Percentiles rank a stretch among this genome's conserved stretches.
These are phyloP conservation scores for Santalum album DNA, from an alignment of 164 flowering plant genomes.

Conservation along the genomic window DNA sequence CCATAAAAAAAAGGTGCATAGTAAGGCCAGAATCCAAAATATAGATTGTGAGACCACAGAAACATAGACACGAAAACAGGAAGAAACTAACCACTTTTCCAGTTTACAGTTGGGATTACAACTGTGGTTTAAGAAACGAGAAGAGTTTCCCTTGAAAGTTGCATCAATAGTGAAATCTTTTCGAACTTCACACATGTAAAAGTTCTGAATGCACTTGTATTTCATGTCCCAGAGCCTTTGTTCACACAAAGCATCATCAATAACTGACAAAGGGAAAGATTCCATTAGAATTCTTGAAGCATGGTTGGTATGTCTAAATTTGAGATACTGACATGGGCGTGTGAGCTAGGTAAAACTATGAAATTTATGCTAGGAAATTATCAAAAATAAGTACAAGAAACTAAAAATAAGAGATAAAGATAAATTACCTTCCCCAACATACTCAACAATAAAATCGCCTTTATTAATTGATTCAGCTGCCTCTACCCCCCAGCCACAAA, in stretches of 20 bases:
- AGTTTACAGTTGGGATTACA: conserved; percentile 86
- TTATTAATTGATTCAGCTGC: conserved; percentile 69
- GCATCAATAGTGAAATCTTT: conserved; percentile 93
- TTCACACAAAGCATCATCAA: conserved; percentile 79
- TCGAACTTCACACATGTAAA: conserved; percentile 89
- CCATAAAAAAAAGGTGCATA: too few relatives aligned
- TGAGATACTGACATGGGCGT: too few relatives aligned
- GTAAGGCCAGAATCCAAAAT: too few relatives aligned
- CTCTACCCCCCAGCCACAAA: conserved; percentile 97
- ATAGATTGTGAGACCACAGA: too few relatives aligned
- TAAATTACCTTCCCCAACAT: conserved; percentile 84
- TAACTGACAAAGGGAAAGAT: conserved; percentile 39
- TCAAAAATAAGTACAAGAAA: too few relatives aligned
- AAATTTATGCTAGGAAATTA: too few relatives aligned
- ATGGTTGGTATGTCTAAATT: too few relatives aligned
- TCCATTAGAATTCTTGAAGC: not conserved
- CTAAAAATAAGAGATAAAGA: not conserved
- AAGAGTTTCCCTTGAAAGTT: conserved; percentile 77
- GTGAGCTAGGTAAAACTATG: too few relatives aligned
- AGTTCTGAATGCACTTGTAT: conserved; percentile 54
- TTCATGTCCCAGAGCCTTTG: conserved; percentile 95
- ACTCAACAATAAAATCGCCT: conserved; percentile 83
- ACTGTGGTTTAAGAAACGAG: conserved; percentile 87
- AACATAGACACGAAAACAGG: not conserved
- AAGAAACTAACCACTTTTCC: conserved; percentile 68